Percentiles rank a stretch among this genome's conserved stretches.
Conservation (phyloP, 176 grass and related monocot species). For the Puya raimondii region DNA sequence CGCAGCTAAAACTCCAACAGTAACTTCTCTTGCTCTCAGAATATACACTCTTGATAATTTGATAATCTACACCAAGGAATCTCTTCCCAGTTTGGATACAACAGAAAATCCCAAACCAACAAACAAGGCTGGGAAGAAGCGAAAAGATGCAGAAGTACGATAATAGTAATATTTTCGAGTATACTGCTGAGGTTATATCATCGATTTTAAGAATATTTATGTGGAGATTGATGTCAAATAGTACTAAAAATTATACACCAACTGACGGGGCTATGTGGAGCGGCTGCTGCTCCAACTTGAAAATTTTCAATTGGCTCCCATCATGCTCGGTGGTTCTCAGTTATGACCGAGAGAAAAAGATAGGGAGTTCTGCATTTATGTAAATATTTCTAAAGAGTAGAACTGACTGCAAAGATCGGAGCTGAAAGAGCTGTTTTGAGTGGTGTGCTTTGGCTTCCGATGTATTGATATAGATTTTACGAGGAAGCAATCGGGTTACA, state of each 20-base stretch:
- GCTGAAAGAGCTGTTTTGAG: not conserved
- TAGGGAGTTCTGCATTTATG: not conserved
- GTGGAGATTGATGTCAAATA: slow-evolving; percentile 1
- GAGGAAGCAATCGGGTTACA: not conserved
- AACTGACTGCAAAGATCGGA: not conserved
- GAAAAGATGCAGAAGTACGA: slow-evolving; percentile 32
- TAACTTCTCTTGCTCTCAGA: slow-evolving; percentile 67
- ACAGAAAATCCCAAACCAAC: slow-evolving; percentile 12
- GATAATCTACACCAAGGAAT: slow-evolving; percentile 64
- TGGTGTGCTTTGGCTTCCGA: not conserved
- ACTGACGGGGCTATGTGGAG: too few species aligned
- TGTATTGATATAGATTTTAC: not conserved
- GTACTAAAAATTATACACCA: not conserved
- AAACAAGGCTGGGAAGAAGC: slow-evolving; percentile 33
- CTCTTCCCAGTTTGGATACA: slow-evolving; percentile 7
- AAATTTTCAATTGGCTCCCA: too few species aligned
- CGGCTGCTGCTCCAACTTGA: too few species aligned
- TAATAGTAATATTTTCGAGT: slow-evolving; percentile 20
- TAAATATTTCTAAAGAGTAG: not conserved
- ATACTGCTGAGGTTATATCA: slow-evolving; percentile 15
- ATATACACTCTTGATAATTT: slow-evolving; percentile 82
- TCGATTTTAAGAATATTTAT: not conserved
- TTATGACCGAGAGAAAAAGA: not conserved
- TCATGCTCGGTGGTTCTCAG: not conserved
- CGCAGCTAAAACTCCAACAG: slow-evolving; percentile 62